Conservation (phyloP, 257 asterid genomes). For the Nicotiana otophora region DNA sequence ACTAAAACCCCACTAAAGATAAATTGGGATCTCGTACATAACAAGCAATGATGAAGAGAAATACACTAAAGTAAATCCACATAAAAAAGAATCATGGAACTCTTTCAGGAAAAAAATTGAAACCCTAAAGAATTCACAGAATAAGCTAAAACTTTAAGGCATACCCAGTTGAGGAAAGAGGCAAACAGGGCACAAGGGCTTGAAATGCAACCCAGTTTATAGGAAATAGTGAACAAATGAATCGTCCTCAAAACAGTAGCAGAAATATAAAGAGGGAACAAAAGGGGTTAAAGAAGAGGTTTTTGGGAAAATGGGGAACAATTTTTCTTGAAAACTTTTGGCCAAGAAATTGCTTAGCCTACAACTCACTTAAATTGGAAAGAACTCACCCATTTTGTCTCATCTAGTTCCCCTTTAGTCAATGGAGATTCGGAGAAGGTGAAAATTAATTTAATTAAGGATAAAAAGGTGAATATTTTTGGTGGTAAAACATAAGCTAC, state of each 20-base stretch:
- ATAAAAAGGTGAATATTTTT: neutral
- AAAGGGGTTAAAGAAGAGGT: neutral
- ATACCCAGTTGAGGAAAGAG: slow-evolving; percentile 45
- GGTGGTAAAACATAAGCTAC: neutral
- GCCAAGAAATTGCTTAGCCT: neutral
- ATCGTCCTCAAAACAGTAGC: neutral
- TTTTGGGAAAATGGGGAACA: neutral
- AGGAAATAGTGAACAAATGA: slow-evolving; percentile 6
- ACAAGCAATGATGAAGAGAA: neutral
- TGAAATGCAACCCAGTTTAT: slow-evolving; percentile 15
- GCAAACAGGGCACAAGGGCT: slow-evolving; percentile 18
- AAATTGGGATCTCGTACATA: slow-evolving; percentile 7
- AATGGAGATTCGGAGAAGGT: neutral
- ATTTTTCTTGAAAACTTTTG: neutral
- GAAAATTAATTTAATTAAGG: neutral
- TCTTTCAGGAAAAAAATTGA: neutral
- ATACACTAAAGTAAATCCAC: slow-evolving; percentile 1
- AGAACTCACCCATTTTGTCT: no score
- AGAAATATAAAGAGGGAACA: neutral
- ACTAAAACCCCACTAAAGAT: neutral
- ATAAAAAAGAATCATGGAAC: neutral
- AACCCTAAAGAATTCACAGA: slow-evolving; percentile 16
- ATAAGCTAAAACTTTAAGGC: slow-evolving; percentile 22
- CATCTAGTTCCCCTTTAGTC: neutral
- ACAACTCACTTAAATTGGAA: neutral